Conservation (phyloP, 106 monocot species). For the Hemerocallis citrina region DNA sequence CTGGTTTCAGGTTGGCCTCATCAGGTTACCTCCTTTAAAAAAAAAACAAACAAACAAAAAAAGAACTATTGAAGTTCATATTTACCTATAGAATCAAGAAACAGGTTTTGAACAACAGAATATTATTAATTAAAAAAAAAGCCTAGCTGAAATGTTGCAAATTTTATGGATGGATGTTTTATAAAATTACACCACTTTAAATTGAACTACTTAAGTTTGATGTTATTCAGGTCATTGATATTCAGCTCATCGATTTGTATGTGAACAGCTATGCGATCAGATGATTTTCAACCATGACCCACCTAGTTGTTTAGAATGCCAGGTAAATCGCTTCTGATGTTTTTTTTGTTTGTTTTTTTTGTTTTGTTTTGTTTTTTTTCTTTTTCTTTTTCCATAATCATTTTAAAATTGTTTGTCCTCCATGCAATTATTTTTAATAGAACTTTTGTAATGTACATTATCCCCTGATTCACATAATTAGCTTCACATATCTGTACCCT, state of each 20-base stretch:
- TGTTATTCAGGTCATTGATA: constrained; percentile 24
- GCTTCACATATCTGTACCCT: too few species aligned
- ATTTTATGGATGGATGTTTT: not conserved
- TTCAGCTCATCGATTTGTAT: constrained; percentile 26
- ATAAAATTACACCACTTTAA: constrained; percentile 6
- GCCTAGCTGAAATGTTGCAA: not conserved
- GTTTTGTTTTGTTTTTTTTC: too few species aligned
- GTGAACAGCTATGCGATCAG: constrained; percentile 70
- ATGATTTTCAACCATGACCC: constrained; percentile 97
- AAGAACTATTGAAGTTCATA: not conserved
- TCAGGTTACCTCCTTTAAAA: constrained; percentile 22
- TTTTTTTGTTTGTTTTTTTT: too few species aligned
- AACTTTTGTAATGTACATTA: too few species aligned
- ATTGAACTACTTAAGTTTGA: constrained; percentile 15
- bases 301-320: constrained; percentile 73
- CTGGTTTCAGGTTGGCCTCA: constrained; percentile 96
- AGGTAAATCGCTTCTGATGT: too few species aligned
- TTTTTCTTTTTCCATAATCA: too few species aligned
- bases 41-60: too few species aligned
- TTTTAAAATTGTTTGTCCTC: too few species aligned
- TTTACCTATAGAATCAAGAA: not conserved
- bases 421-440: too few species aligned
- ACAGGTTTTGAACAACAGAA: not conserved
- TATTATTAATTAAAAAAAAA: not conserved
- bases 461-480: too few species aligned